Evolutionary conservation across 192 early-diverging fungal genomes (phyloP), one percentile per base, ranked within the genome.

Genomic region (Coemansia reversa): DNA sequence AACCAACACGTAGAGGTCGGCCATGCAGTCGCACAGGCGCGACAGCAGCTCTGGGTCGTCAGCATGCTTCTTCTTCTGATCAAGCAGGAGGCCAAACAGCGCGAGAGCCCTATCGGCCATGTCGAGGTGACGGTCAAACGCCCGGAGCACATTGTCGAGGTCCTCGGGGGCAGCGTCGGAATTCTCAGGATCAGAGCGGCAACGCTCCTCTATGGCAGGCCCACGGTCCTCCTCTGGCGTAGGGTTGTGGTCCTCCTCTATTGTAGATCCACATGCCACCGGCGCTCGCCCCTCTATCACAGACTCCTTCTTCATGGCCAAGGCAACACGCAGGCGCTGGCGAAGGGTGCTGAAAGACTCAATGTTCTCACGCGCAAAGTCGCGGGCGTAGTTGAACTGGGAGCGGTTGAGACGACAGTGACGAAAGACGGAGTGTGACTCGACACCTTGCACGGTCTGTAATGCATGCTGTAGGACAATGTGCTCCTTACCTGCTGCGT

Each of bases 341-440:
- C 32, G 51, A 25, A 62, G 62, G 12, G 68, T 60, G 16, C 51
- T 50, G 20, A 60, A 71, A 20, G 51, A 70, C 24, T 58, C 53
- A 56, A 80, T 80, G 69, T 71, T 74, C 62, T 71, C 69, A 18
- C 68, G 62, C 5, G 72, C 61, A 49, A 67, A 62, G 55, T 80
- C 77, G 58, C 77, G 77, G 0, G 68, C 72, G 42, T 56, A 64
- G 54, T 68, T 74, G 51, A 74, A 80, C 33, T 71, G 69, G 0
- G 58, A 33, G 16, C 77, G 68, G 48, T 70, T 71, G 52, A 80
- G 68, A 5, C 60, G 63, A 18, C 77, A 80, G 23, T 74, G 77
- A 2, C 77, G 72, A 22, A 72, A 74, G 0, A 80, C 62, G 5
- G 77, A 66, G 28, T 57, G 66, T 11, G 66, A 51, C 33, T 62